Evolutionary conservation across 495 filamentous ascomycete species (phyloP), one percentile per base, ranked within the genome.

Genomic region (Lindgomyces ingoldianus): DNA sequence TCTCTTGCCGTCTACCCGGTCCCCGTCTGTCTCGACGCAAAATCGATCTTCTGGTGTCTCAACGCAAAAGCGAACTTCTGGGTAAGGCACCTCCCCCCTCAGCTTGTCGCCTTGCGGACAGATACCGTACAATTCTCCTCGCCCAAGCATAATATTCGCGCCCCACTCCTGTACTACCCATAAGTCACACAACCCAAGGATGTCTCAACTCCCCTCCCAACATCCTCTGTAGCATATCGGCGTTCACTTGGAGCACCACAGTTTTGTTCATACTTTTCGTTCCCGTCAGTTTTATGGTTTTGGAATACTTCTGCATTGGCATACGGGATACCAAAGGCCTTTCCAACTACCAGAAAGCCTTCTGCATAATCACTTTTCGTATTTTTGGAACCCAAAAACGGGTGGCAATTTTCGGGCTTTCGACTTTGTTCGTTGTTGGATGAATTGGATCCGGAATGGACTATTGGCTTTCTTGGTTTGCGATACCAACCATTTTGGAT

Each of bases 1-100:
- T n/a, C 56, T 65, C 21, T 39, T 58, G 18, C 62, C 62, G 4
- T 42, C 62, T 6, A 39, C 33, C 33, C 33, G 33, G 6, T 39
- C 33, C 33, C 33, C 33, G 33, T 39, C 33, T 39, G 33, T 39
- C 6, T 39, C 33, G 33, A 39, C 33, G 14, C 33, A 39, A 39
- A 39, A 39, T 39, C 33, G 33, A 14, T 6, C 33, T 39, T 39
- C 33, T 14, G 33, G 33, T 6, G 33, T 14, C 14, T 39, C 33
- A 39, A 39, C 14, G 14, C 6, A 39, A 6, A 39, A 39, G 6
- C 33, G 33, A 6, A 39, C n/a, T n/a, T n/a, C n/a, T n/a, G n/a
- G n/a, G n/a, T n/a, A n/a, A n/a, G n/a, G n/a, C n/a, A n/a, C n/a
- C n/a, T n/a, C n/a, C n/a, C n/a, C n/a, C n/a, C n/a, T n/a, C n/a